Evolutionary conservation across 1,139 yeast genomes (phyloP).

Genomic region (Saccharomyces hybrid): DNA sequence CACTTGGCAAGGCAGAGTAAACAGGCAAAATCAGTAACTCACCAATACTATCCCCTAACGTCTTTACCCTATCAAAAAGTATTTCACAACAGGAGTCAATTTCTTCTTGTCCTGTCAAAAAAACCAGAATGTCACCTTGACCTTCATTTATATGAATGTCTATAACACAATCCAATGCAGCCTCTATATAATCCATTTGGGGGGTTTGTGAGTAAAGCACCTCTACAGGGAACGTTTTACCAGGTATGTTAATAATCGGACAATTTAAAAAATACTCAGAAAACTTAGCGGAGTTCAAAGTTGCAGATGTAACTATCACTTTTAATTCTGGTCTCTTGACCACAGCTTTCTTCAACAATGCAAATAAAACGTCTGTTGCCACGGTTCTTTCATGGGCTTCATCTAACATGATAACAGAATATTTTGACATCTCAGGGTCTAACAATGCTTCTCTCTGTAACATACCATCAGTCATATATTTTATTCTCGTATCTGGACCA

Average conservation of each 20-base stretch:
- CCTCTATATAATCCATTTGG: conserved; percentile 76
- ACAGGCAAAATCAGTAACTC: conserved; percentile 78
- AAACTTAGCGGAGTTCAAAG: conserved; percentile 79
- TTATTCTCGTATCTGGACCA: conserved; percentile 55
- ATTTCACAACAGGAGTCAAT: conserved; percentile 86
- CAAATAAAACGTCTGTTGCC: conserved; percentile 88
- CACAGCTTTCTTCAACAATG: conserved; percentile 69
- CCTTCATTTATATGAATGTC: conserved; percentile 77
- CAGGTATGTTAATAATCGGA: conserved; percentile 79
- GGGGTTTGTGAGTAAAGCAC: conserved; percentile 71
- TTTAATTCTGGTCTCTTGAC: conserved; percentile 63
- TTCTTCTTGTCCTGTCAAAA: conserved; percentile 86
- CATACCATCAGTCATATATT: conserved; percentile 95
- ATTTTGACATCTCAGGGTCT: conserved; percentile 65
- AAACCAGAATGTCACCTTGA: conserved; percentile 75
- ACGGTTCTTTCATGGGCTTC: conserved; percentile 96
- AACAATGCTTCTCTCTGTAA: conserved; percentile 71
- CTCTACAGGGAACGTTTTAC: conserved; percentile 89
- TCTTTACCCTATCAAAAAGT: conserved; percentile 56
- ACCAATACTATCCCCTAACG: conserved; percentile 53
- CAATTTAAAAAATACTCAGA: conserved; percentile 70
- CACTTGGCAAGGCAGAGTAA: conserved; percentile 85
- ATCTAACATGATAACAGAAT: conserved; percentile 86
- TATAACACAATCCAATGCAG: conserved; percentile 71
- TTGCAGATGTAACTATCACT: conserved; percentile 85